Base-by-base conservation (phyloP, 2,329 filamentous ascomycete species). In the Mycosphaerella sp. region DNA sequence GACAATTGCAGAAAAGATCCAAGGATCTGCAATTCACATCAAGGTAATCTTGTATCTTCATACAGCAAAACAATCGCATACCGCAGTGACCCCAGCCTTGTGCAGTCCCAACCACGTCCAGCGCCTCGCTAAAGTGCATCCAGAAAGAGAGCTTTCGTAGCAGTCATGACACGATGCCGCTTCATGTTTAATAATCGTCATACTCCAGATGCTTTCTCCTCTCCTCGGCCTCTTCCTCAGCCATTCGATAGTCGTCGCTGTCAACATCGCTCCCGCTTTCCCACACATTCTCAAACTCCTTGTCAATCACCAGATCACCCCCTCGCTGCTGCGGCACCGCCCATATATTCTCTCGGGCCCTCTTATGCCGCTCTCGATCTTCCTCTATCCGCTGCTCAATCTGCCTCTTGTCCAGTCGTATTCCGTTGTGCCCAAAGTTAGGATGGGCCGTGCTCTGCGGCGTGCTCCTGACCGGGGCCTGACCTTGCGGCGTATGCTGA, bases 331-430 rank as follows among this genome's bases (percentile, higher is more conserved):
- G 66, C 39, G 51, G 51, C 2, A 95, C 83, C 0, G 89, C 88
- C 93, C 94, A 98, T 56, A 95, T 94, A 62, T 84, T 89, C 72
- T 98, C 93, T 17, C 93, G 76, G 63, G 91, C 75, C 39, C 91
- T 76, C 75, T 98, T 98, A 70, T 98, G 94, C 39, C 93, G 77
- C 69, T 98, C 93, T 3, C 93, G 78, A 69, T 98, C 93, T 71
- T 98, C 94, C 62, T 98, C 94, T 57, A 98, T 95, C 36, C 93
- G 79, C 73, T 97, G 90, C 71, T 97, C 90, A 47, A 96, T 87
- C 71, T 95, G 87, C 50, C 86, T 80, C 71, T 91, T 93, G 64
- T 96, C 88, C 45, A 93, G 68, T 45, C 77, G 73, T 40, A 75
- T 69, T 8, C 50, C 55, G 14, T 56, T 40, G 54, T 52, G 37